Evolutionary conservation across 176 grass and related monocot species (phyloP), one percentile per base, ranked within the genome.

Genomic region (Musa acuminata): DNA sequence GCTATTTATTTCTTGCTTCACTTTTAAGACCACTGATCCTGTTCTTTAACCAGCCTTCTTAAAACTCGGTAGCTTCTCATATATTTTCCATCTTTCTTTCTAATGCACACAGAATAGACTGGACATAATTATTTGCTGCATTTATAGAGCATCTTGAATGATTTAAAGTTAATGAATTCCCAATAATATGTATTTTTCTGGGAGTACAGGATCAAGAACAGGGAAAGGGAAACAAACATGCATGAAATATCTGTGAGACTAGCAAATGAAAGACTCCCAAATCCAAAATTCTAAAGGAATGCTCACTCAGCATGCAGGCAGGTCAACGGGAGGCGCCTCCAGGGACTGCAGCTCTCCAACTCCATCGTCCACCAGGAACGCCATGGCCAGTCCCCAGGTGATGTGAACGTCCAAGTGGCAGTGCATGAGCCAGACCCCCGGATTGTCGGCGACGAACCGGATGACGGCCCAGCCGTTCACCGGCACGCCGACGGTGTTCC

Each of bases 321-420:
- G 78, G 77, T 98, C 88, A 14, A 72, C 24, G 8, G 90, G 95
- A 1, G 90, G 90, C 0, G 82, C 67, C 70, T 88, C 84, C 17
- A 98, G 51, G 0, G 90, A 87, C 77, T 89, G 69, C 24, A 98
- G 80, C 77, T 81, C 82, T 4, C 88, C 94, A 0, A 83, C 82
- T 54, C 94, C 94, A 24, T 98, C 77, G 20, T 93, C 80, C 55
- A 93, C 94, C 20, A 93, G 77, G 80, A 98, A 98, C 8, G 84
- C 90, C 94, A 98, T 98, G 82, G 94, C 94, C 24, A 91, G 85
- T 11, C 90, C 94, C 94, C 90, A 98, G 64, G 84, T 93, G 75
- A 98, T 98, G 74, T 98, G 94, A 49, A 84, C 90, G 24, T 97
- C 93, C 11, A 91, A 72, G 78, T 97, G 93, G 82, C 93, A 92